These are phyloP conservation scores for Epichloe aotearoae DNA, from an alignment of 2,329 filamentous ascomycete genomes.

Conservation along the genomic window DNA sequence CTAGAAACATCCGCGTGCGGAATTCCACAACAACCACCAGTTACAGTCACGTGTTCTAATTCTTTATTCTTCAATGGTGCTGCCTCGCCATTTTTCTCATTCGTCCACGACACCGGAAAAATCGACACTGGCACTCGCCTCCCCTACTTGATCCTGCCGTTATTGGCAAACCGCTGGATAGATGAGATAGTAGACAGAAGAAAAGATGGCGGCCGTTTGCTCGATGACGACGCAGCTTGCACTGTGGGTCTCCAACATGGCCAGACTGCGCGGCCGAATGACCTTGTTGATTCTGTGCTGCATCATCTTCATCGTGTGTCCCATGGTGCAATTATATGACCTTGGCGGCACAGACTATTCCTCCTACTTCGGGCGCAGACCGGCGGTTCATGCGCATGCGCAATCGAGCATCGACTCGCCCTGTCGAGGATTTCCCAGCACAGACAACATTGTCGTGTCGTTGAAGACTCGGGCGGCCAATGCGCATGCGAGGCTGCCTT, in stretches of 20 bases:
- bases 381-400: slow-evolving; percentile 18
- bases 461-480: slow-evolving; percentile 49
- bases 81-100: no score
- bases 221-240: neutral
- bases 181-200: no score
- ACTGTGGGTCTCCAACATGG: neutral
- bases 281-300: neutral
- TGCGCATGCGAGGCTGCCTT: slow-evolving; percentile 38
- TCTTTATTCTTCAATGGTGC: no score
- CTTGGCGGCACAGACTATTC: neutral
- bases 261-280: neutral
- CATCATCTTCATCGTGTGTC: neutral
- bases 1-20: no score
- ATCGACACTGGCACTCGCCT: no score
- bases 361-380: slow-evolving; percentile 21
- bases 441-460: slow-evolving; percentile 33
- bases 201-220: neutral
- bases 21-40: no score
- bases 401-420: slow-evolving; percentile 23
- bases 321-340: neutral
- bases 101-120: no score
- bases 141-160: no score
- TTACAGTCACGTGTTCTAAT: no score
- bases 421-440: slow-evolving; percentile 29
- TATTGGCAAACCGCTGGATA: no score